Percentiles rank a stretch among this genome's conserved stretches.
phyloP scores from a whole-genome alignment of 2,329 filamentous ascomycete genomes.

The Sclerotinia subarctica region DNA sequence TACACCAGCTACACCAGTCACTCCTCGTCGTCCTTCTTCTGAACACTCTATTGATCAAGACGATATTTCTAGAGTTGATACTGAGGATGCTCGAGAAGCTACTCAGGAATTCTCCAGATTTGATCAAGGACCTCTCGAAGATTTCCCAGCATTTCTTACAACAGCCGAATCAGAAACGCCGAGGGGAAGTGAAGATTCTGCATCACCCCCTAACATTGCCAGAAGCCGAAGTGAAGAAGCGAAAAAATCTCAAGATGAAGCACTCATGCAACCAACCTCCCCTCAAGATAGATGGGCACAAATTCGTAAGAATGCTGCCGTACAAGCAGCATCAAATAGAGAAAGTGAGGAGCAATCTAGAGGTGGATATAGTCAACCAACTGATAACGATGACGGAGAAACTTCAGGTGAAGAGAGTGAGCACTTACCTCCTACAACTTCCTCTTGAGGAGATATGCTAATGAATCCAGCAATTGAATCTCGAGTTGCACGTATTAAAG shows the following conservation, averaged over 20 bases:
- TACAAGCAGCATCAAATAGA: slow-evolving; percentile 64
- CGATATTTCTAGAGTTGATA: slow-evolving; percentile 58
- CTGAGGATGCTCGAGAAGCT: slow-evolving; percentile 56
- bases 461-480: slow-evolving; percentile 76
- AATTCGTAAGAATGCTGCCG: slow-evolving; percentile 90
- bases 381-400: slow-evolving; percentile 74
- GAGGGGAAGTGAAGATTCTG: slow-evolving; percentile 43
- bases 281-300: slow-evolving; percentile 85
- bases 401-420: slow-evolving; percentile 94
- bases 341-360: slow-evolving; percentile 61
- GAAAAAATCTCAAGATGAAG: slow-evolving; percentile 30
- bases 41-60: slow-evolving; percentile 46
- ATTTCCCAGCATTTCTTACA: slow-evolving; percentile 81
- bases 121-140: slow-evolving; percentile 81
- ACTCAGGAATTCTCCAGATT: slow-evolving; percentile 64
- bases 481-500: slow-evolving; percentile 95
- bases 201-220: slow-evolving; percentile 35
- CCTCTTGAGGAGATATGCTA: slow-evolving; percentile 26
- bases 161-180: slow-evolving; percentile 33
- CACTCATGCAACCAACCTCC: slow-evolving; percentile 26
- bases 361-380: slow-evolving; percentile 54
- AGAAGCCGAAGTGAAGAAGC: slow-evolving; percentile 33
- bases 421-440: slow-evolving; percentile 42
- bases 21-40: slow-evolving; percentile 41
- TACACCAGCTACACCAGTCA: slow-evolving; percentile 32